These are phyloP conservation scores for Diphasiastrum complanatum DNA, from an alignment of 83 land plant species.

Conservation along the genomic window DNA sequence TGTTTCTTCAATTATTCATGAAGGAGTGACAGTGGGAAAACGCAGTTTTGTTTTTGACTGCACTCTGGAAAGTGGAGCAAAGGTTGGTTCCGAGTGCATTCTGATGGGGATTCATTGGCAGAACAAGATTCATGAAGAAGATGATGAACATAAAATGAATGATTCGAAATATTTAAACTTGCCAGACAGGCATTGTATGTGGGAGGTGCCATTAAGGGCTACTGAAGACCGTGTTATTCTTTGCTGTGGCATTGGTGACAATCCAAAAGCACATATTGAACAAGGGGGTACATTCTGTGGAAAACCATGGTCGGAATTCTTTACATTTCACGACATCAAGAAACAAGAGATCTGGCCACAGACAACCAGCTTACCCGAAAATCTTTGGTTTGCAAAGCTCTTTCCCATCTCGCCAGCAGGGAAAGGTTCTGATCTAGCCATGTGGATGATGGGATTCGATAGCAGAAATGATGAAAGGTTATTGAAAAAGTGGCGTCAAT, in stretches of 20 bases:
- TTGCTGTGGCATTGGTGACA: conserved; percentile 86
- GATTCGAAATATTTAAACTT: conserved; percentile 14
- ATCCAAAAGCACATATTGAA: conserved; percentile 59
- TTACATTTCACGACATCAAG: conserved; percentile 41
- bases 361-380: conserved; percentile 21
- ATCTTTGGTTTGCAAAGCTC: conserved; percentile 83
- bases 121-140: too few relatives aligned
- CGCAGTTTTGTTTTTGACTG: conserved; percentile 73
- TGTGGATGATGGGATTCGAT: conserved; percentile 70
- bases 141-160: not conserved
- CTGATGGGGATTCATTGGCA: conserved; percentile 57
- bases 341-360: conserved; percentile 59
- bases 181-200: conserved; percentile 80
- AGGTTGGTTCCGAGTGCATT: conserved; percentile 71
- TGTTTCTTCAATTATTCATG: conserved; percentile 56
- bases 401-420: conserved; percentile 50
- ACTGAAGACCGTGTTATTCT: conserved; percentile 38
- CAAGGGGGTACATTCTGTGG: conserved; percentile 82
- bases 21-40: conserved; percentile 74
- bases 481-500: conserved; percentile 46
- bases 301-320: conserved; percentile 60
- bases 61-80: conserved; percentile 48
- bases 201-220: conserved; percentile 74
- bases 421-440: conserved; percentile 51
- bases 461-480: conserved; percentile 15